Percentiles rank a stretch among this genome's conserved stretches.
Evolutionary conservation across 495 filamentous ascomycete species (phyloP).

Genomic region (Aspergillus egyptiacus): DNA sequence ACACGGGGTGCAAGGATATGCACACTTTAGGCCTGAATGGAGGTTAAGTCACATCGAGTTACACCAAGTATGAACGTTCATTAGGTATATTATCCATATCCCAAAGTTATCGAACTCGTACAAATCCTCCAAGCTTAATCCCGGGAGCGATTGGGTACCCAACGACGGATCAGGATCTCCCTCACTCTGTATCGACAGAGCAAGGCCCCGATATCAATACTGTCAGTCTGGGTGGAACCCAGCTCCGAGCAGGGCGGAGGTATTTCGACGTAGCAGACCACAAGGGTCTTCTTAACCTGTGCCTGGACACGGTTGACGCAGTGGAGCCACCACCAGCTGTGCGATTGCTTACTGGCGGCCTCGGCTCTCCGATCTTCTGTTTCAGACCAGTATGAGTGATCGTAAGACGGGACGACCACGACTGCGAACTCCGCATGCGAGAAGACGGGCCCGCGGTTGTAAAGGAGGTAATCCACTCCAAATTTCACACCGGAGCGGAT

Average conservation of each 20-base stretch:
- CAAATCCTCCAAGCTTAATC: constrained; percentile 37
- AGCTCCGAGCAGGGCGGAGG: constrained; percentile 53
- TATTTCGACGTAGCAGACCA: constrained; percentile 85
- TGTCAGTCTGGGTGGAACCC: not conserved
- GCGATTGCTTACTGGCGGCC: constrained; percentile 43
- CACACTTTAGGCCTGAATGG: no score
- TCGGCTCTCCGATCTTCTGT: constrained; percentile 43
- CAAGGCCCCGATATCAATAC: constrained; percentile 52
- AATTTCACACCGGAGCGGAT: constrained; percentile 92
- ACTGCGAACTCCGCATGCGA: constrained; percentile 89
- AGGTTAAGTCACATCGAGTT: constrained; percentile 2
- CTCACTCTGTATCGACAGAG: constrained; percentile 70
- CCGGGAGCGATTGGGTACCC: constrained; percentile 73
- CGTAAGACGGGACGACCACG: constrained; percentile 76
- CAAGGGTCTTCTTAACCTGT: constrained; percentile 81
- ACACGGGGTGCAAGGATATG: no score
- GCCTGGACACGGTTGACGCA: constrained; percentile 85
- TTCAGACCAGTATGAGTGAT: constrained; percentile 63
- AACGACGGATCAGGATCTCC: constrained; percentile 76
- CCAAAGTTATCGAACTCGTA: not conserved
- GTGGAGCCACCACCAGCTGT: constrained; percentile 89
- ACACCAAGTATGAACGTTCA: no score
- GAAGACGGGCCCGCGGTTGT: constrained; percentile 91
- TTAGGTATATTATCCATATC: no score
- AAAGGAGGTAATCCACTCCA: constrained; percentile 85